phyloP scores from a whole-genome alignment of 495 filamentous ascomycete genomes.

The Massariosphaeria phaeospora region DNA sequence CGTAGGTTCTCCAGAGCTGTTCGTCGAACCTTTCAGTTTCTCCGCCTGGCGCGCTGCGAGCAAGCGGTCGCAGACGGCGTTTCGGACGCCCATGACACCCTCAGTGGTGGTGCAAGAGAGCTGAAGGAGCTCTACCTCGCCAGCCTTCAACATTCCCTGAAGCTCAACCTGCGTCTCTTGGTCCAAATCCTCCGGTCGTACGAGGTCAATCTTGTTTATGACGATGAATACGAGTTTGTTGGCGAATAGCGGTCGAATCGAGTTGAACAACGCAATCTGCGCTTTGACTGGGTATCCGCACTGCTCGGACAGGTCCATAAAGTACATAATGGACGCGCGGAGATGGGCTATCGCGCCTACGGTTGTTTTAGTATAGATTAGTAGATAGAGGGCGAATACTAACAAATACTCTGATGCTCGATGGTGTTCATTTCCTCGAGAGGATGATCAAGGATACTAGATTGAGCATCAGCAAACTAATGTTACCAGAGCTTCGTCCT shows the following conservation, averaged over 20 bases:
- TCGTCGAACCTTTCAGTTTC: slow-evolving; percentile 86
- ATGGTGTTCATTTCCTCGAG: slow-evolving; percentile 99
- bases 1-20: slow-evolving; percentile 63
- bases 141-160: slow-evolving; percentile 71
- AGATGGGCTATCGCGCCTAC: slow-evolving; percentile 94
- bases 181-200: slow-evolving; percentile 81
- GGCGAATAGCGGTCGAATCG: slow-evolving; percentile 91
- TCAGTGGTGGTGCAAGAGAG: slow-evolving; percentile 93
- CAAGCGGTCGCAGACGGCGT: slow-evolving; percentile 86
- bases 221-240: slow-evolving; percentile 96
- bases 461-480: too few species aligned
- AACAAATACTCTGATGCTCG: slow-evolving; percentile 98
- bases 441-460: slow-evolving; percentile 93
- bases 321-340: slow-evolving; percentile 89
- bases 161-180: slow-evolving; percentile 71
- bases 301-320: slow-evolving; percentile 97
- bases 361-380: too few species aligned
- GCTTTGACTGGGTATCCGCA: slow-evolving; percentile 91
- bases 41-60: slow-evolving; percentile 88
- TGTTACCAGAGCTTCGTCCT: too few species aligned
- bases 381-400: too few species aligned
- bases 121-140: slow-evolving; percentile 84
- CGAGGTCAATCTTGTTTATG: slow-evolving; percentile 96
- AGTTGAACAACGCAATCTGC: slow-evolving; percentile 89
- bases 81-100: slow-evolving; percentile 89